These are phyloP conservation scores for Hordeum pubiflorum DNA, from an alignment of 202 grass and related monocot species.

Conservation along the genomic window DNA sequence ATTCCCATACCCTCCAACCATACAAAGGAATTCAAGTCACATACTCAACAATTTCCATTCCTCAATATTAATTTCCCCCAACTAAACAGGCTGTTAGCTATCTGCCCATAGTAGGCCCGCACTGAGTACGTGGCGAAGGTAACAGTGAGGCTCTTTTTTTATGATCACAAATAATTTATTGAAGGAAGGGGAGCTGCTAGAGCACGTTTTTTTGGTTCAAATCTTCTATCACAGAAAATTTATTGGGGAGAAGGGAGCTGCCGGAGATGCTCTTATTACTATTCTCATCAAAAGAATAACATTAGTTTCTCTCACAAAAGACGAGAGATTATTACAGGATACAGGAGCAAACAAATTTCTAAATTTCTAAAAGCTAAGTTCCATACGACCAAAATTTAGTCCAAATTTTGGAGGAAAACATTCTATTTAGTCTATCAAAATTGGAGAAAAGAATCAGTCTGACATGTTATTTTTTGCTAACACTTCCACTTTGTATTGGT, in stretches of 20 bases:
- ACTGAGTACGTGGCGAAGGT: neutral
- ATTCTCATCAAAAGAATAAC: conserved; percentile 39
- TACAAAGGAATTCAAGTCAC: too few species aligned
- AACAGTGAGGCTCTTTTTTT: neutral
- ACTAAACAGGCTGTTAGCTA: too few species aligned
- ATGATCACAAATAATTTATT: neutral
- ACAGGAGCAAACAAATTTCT: conserved; percentile 2
- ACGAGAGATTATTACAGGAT: conserved; percentile 26
- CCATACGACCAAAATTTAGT: conserved; percentile 29
- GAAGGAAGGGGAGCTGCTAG: neutral
- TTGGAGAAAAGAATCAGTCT: conserved; percentile 34
- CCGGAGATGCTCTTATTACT: conserved; percentile 25
- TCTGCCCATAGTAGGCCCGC: neutral
- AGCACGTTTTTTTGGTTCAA: too few species aligned
- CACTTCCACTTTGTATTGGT: conserved; percentile 30
- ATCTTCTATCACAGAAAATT: neutral
- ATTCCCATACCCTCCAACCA: too few species aligned
- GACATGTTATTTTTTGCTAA: conserved; percentile 39
- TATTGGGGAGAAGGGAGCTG: neutral
- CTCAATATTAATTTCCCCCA: too few species aligned
- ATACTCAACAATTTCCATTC: too few species aligned
- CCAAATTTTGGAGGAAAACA: conserved; percentile 4
- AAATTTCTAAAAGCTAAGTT: conserved; percentile 23
- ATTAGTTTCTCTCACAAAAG: conserved; percentile 32
- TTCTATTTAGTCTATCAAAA: conserved; percentile 46